phyloP scores from a whole-genome alignment of 768 basidiomycete genomes.

The Amanita brunnescens region DNA sequence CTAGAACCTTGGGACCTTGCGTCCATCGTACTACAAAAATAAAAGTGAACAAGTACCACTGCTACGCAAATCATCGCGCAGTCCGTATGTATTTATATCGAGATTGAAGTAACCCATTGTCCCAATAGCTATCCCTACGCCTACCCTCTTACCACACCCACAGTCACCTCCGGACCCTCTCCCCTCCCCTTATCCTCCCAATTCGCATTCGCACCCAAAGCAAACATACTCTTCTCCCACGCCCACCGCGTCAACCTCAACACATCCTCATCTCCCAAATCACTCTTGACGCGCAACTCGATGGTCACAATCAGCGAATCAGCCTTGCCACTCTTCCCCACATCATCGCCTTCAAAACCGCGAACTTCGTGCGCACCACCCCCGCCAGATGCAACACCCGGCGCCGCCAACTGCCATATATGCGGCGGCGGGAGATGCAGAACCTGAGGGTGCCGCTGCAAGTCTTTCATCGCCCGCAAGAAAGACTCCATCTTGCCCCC shows the following conservation, averaged over 20 bases:
- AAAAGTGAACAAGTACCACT: conserved; percentile 17
- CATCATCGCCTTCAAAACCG: neutral
- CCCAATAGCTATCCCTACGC: neutral
- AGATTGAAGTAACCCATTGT: neutral
- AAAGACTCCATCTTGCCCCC: conserved; percentile 76
- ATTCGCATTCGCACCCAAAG: conserved; percentile 32
- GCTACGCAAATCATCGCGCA: neutral
- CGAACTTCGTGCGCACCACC: conserved; percentile 2
- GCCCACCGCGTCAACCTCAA: conserved; percentile 69
- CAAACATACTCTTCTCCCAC: conserved; percentile 54
- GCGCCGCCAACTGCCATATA: no score
- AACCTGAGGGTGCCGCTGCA: no score
- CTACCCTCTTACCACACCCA: conserved; percentile 61
- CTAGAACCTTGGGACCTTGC: no score
- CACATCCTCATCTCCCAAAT: conserved; percentile 63
- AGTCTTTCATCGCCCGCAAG: conserved; percentile 74
- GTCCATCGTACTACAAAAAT: no score
- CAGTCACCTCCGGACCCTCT: conserved; percentile 63
- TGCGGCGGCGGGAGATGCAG: conserved; percentile 78
- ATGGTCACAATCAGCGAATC: conserved; percentile 60
- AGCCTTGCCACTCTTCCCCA: conserved; percentile 12
- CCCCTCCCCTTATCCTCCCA: no score
- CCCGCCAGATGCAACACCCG: conserved; percentile 64
- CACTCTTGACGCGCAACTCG: conserved; percentile 63
- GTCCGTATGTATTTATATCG: neutral